Base-by-base conservation (phyloP, 495 filamentous ascomycete species). In the Neurospora terricola region DNA sequence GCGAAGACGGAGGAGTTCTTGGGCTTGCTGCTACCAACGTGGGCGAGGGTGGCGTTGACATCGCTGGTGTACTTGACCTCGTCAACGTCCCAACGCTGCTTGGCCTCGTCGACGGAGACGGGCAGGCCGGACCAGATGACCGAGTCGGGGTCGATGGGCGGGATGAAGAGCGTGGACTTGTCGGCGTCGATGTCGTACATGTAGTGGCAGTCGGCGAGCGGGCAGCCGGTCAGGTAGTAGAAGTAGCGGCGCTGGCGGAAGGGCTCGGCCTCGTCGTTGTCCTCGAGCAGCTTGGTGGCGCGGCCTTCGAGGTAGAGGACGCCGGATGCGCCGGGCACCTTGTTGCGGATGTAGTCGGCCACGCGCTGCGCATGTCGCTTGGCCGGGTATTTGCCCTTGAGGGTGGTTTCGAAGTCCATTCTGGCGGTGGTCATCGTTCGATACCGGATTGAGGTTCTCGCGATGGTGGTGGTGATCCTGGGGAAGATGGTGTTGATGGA, bases 71-170 rank as follows among this genome's bases (percentile, higher is more conserved):
- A 87, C 34, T 86, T 86, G 73, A 93, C 93, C 9, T 85, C 84
- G 76, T 98, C 96, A 77, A 99, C 88, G 77, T 99, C 94, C 83
- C 92, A 98, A 36, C 87, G 87, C 37, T 88, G 79, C 54, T 88
- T 79, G 23, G 94, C 94, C 78, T 97, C 91, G n/a, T 90, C 84
- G 39, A 83, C 78, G 8, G 89, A 90, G 72, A 97, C 79, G 0
- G 96, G 96, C 27, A 98, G 88, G 37, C 96, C 96, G 34, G 91
- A 91, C 96, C 96, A 99, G 76, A 98, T 93, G n/a, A 98, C 96
- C 48, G 89, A 90, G 38, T 96, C 92, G 59, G 94, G 89, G 72
- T 96, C 89, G 78, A 97, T 88, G 3, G 93, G 91, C 6, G 96
- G 95, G 74, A 99, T 96, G 84, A 93, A 99, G 70, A 98, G 90